Conservation (phyloP, 2,329 filamentous ascomycete genomes). For the Zasmidium citrigriseum region DNA sequence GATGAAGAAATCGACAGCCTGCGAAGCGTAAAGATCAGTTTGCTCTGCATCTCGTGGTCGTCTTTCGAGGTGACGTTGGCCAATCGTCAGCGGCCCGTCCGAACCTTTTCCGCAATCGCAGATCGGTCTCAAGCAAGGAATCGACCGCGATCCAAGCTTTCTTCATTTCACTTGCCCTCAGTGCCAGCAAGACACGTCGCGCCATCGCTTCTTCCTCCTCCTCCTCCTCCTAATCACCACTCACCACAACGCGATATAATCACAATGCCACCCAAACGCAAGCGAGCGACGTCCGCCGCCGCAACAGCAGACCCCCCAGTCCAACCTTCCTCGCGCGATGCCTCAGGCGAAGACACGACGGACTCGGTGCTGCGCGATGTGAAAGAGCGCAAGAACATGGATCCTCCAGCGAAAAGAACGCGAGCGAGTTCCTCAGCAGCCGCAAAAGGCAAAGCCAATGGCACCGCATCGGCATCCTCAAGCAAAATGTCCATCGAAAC, state of each 20-base stretch:
- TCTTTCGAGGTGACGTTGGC: background rate
- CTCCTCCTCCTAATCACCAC: background rate
- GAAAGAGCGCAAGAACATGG: conserved; percentile 59
- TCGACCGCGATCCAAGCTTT: background rate
- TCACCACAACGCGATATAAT: background rate
- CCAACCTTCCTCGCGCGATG: conserved; percentile 67
- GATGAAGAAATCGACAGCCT: too few species aligned
- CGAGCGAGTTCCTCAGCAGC: conserved; percentile 56
- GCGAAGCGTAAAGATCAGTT: too few species aligned
- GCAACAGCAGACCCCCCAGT: conserved; percentile 32
- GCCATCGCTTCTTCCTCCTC: background rate
- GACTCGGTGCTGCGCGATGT: conserved; percentile 66
- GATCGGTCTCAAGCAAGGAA: background rate
- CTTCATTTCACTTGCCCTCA: background rate
- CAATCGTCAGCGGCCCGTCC: background rate
- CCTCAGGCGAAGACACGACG: conserved; percentile 78
- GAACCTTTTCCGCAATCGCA: too few species aligned
- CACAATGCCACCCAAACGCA: conserved; percentile 65
- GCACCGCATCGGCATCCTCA: conserved; percentile 38
- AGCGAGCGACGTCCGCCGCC: conserved; percentile 64
- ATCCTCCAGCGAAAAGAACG: conserved; percentile 73
- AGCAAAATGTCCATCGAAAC: conserved; percentile 18
- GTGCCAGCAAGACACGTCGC: background rate
- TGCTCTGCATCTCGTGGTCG: background rate
- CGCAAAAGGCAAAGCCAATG: conserved; percentile 49